phyloP scores from a whole-genome alignment of 192 early-diverging fungal genomes.

The Cladochytrium replicatum region DNA sequence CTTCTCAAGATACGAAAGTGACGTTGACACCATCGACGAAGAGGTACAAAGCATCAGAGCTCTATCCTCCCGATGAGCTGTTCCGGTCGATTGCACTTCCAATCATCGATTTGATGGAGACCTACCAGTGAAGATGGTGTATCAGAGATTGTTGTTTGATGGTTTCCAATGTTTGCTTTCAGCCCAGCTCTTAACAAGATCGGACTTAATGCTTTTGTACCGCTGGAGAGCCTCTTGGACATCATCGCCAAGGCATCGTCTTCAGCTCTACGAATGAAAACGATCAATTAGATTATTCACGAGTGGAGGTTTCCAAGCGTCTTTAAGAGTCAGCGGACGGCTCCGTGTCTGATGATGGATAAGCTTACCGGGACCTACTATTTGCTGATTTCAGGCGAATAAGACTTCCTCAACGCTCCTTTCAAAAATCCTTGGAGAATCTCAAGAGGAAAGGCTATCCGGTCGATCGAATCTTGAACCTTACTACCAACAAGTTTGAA shows the following conservation, averaged over 20 bases:
- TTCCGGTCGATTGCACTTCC: conserved; percentile 52
- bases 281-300: conserved; percentile 57
- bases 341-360: conserved; percentile 42
- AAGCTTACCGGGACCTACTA: conserved; percentile 15
- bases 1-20: conserved; percentile 14
- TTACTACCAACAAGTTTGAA: conserved; percentile 25
- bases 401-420: conserved; percentile 75
- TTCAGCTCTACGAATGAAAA: conserved; percentile 23
- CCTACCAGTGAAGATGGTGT: conserved; percentile 26
- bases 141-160: conserved; percentile 6
- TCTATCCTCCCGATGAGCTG: conserved; percentile 57
- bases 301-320: conserved; percentile 43
- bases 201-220: conserved; percentile 24
- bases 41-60: conserved; percentile 47
- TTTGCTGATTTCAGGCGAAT: conserved; percentile 42
- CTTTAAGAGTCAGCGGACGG: conserved; percentile 43
- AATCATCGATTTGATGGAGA: conserved; percentile 58
- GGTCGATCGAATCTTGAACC: conserved; percentile 51
- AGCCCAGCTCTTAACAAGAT: conserved; percentile 31
- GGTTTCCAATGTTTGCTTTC: not conserved
- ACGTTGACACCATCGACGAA: conserved; percentile 9
- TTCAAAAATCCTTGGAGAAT: conserved; percentile 55
- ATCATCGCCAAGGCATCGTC: conserved; percentile 8
- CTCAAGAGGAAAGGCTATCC: conserved; percentile 65
- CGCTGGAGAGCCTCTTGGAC: conserved; percentile 21